phyloP scores from a whole-genome alignment of 208 protist genomes.

The Vickermania ingenoplastis region DNA sequence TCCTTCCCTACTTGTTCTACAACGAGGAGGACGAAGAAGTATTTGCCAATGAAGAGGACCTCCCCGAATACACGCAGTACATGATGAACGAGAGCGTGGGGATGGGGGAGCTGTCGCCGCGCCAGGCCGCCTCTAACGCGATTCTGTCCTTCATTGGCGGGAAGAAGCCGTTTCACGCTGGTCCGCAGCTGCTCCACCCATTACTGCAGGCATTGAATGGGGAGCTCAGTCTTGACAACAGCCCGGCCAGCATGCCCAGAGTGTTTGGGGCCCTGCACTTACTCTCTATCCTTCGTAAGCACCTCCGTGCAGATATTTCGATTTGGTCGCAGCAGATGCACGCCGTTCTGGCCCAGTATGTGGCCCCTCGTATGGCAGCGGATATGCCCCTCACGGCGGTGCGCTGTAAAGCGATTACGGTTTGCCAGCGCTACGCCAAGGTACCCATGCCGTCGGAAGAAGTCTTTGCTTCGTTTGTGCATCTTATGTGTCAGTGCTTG shows the following conservation, averaged over 20 bases:
- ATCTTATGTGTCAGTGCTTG: conserved; percentile 56
- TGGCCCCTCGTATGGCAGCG: conserved; percentile 59
- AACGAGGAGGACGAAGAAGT: conserved; percentile 69
- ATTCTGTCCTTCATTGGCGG: conserved; percentile 63
- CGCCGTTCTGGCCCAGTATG: conserved; percentile 62
- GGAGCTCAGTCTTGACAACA: conserved; percentile 45
- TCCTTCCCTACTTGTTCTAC: conserved; percentile 79
- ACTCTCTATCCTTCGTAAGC: conserved; percentile 68
- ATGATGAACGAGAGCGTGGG: conserved; percentile 73
- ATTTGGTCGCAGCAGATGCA: conserved; percentile 74
- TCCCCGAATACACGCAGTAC: conserved; percentile 76
- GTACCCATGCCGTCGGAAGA: conserved; percentile 53
- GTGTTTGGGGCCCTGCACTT: conserved; percentile 80
- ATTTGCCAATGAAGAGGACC: conserved; percentile 56
- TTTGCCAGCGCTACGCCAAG: conserved; percentile 81
- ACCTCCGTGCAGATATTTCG: conserved; percentile 48
- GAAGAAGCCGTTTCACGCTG: conserved; percentile 69
- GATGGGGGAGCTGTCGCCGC: conserved; percentile 56
- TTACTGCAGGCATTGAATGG: conserved; percentile 40
- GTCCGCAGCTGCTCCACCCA: conserved; percentile 49
- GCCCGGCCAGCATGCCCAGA: conserved; percentile 32
- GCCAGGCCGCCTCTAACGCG: conserved; percentile 67
- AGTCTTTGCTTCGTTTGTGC: conserved; percentile 71
- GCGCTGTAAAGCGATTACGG: conserved; percentile 72
- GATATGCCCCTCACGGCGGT: conserved; percentile 34